Evolutionary conservation across 2,329 filamentous ascomycete genomes (phyloP).

Genomic region (Aschersonia sp.): DNA sequence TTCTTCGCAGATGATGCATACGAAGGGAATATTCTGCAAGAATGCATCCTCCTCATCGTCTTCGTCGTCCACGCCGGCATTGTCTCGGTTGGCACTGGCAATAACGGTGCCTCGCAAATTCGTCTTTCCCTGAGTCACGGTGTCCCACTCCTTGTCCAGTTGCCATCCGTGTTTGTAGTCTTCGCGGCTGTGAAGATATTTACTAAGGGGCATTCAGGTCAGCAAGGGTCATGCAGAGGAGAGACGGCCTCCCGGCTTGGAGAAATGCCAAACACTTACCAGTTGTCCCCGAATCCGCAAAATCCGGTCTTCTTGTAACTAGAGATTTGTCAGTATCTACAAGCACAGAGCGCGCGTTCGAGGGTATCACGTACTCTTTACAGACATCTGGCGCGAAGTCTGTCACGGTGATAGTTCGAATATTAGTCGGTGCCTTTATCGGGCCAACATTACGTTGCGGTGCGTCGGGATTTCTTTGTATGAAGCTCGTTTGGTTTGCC

Average conservation of each 20-base stretch:
- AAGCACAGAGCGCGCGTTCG: no score
- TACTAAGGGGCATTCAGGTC: slow-evolving; percentile 20
- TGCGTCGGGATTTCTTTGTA: slow-evolving; percentile 68
- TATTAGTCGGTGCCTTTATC: slow-evolving; percentile 75
- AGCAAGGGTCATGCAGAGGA: not conserved
- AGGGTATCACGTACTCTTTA: slow-evolving; percentile 43
- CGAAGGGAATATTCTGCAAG: slow-evolving; percentile 76
- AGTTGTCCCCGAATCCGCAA: slow-evolving; percentile 24
- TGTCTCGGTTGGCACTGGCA: slow-evolving; percentile 38
- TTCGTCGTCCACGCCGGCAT: slow-evolving; percentile 23
- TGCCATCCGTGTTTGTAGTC: slow-evolving; percentile 91
- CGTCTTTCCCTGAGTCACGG: slow-evolving; percentile 57
- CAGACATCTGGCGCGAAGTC: slow-evolving; percentile 91
- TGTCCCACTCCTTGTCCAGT: slow-evolving; percentile 88
- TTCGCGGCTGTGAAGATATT: slow-evolving; percentile 61
- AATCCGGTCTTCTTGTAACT: slow-evolving; percentile 58
- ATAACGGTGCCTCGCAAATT: slow-evolving; percentile 45
- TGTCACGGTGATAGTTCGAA: slow-evolving; percentile 77
- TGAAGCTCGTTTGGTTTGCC: slow-evolving; percentile 58
- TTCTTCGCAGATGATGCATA: slow-evolving; percentile 72
- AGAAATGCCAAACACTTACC: slow-evolving; percentile 12
- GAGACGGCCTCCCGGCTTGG: slow-evolving; percentile 22
- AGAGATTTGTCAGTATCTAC: no score
- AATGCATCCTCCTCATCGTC: slow-evolving; percentile 49
- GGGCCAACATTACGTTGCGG: slow-evolving; percentile 61